Conservation (phyloP, 2,329 filamentous ascomycete genomes). For the Emydomyces testavorans region DNA sequence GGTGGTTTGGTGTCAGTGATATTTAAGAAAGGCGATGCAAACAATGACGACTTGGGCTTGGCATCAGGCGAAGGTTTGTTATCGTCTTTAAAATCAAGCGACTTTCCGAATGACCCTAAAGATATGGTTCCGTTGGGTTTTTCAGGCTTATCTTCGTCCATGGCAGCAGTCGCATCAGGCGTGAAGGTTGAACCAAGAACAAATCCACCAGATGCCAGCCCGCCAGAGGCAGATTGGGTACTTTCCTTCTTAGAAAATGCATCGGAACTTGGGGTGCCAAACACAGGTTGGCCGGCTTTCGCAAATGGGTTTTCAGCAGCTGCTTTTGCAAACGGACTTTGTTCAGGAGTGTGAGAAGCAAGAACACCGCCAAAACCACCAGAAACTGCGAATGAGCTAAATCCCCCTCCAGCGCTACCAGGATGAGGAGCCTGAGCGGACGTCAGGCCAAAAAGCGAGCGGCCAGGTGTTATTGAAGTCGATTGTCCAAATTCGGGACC, state of each 20-base stretch:
- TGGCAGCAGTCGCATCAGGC: conserved; percentile 30
- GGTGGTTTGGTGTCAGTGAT: conserved; percentile 9
- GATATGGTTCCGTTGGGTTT: conserved; percentile 28
- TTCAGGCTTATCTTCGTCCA: conserved; percentile 32
- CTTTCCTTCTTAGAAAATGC: conserved; percentile 10
- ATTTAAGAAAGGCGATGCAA: neutral
- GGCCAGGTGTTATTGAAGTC: conserved; percentile 16
- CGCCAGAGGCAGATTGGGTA: conserved; percentile 19
- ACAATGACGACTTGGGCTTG: conserved; percentile 11
- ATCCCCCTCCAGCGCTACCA: conserved; percentile 23
- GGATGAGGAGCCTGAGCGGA: conserved; percentile 17
- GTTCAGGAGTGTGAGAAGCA: conserved; percentile 5
- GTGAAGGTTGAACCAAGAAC: conserved; percentile 37
- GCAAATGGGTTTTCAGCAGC: conserved; percentile 22
- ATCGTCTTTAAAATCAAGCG: conserved; percentile 24
- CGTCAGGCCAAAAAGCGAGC: conserved; percentile 25
- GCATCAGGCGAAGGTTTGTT: conserved; percentile 20
- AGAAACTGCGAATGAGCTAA: conserved; percentile 21
- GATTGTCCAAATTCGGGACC: conserved; percentile 26
- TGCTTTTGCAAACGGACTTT: conserved; percentile 17
- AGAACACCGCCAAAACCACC: conserved; percentile 6
- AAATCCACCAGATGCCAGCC: conserved; percentile 32
- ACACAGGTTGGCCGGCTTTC: conserved; percentile 24
- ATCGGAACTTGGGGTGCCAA: conserved; percentile 19
- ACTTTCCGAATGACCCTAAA: conserved; percentile 32